Conservation (phyloP, 2,329 filamentous ascomycete species). For the Pyrenochaeta sp. region DNA sequence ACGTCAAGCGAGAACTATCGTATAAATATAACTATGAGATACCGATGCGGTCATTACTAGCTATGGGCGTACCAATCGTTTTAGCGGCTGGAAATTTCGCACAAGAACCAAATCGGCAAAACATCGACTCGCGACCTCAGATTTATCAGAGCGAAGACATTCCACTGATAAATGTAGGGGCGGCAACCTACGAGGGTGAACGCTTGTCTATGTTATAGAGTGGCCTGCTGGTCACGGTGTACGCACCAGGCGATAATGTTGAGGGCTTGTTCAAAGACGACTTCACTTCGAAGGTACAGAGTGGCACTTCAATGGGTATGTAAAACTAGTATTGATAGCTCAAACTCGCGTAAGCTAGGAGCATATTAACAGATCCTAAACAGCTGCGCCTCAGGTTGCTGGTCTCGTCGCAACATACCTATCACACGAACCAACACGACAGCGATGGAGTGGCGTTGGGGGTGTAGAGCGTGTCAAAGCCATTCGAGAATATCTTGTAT, state of each 20-base stretch:
- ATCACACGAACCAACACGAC: background rate
- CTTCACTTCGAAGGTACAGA: background rate
- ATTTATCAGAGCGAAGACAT: background rate
- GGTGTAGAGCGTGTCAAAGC: background rate
- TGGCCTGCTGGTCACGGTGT: background rate
- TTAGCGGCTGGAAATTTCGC: background rate
- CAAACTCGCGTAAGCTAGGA: background rate
- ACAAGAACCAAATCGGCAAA: background rate
- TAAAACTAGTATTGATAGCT: background rate
- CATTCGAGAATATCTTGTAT: background rate
- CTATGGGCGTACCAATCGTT: background rate
- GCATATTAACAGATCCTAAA: background rate
- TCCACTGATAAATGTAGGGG: background rate
- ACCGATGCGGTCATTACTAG: background rate
- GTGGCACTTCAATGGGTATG: background rate
- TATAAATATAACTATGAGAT: background rate
- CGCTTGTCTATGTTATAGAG: background rate
- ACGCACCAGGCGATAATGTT: background rate
- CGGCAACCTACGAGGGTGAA: background rate
- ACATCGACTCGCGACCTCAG: background rate
- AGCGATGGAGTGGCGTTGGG: background rate
- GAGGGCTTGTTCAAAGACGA: background rate
- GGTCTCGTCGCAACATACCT: constrained; percentile 1
- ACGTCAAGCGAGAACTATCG: background rate
- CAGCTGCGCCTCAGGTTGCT: constrained; percentile 1